Evolutionary conservation across 164 flowering plant genomes (phyloP).

Genomic region (Annona cherimola): DNA sequence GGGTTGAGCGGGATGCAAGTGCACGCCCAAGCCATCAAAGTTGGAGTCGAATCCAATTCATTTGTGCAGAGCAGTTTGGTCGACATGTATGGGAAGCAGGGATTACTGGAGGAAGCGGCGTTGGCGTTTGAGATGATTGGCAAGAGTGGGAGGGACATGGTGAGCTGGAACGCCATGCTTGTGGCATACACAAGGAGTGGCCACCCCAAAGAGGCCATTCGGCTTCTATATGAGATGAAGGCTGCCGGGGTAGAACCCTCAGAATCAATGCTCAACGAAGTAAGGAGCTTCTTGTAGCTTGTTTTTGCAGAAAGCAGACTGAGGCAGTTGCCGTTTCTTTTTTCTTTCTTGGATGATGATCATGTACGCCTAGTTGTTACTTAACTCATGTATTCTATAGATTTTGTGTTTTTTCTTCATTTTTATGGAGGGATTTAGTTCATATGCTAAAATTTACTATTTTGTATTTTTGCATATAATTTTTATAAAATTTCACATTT

Average conservation of each 20-base stretch:
- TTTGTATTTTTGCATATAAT: no score
- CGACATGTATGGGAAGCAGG: constrained; percentile 57
- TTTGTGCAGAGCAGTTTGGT: constrained; percentile 51
- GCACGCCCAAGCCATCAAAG: constrained; percentile 52
- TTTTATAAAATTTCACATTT: no score
- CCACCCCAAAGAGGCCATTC: constrained; percentile 33
- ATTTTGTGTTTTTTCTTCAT: no score
- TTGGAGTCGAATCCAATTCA: constrained; percentile 33
- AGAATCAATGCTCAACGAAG: constrained; percentile 24
- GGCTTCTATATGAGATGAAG: constrained; percentile 54
- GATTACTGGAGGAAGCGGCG: constrained; percentile 42
- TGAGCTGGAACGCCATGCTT: constrained; percentile 62
- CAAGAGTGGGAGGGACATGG: constrained; percentile 18
- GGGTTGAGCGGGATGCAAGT: constrained; percentile 43
- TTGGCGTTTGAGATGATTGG: constrained; percentile 27
- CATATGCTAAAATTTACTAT: no score
- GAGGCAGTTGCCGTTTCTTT: no score
- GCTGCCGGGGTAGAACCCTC: constrained; percentile 35
- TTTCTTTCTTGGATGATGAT: no score
- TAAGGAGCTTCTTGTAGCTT: constrained; percentile 7
- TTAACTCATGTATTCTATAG: no score
- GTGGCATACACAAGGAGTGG: constrained; percentile 32
- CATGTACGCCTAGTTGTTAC: no score
- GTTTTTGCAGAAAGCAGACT: neutral
- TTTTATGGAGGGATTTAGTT: no score